phyloP scores from a whole-genome alignment of 768 basidiomycete species.

The Tulasnella sp. region DNA sequence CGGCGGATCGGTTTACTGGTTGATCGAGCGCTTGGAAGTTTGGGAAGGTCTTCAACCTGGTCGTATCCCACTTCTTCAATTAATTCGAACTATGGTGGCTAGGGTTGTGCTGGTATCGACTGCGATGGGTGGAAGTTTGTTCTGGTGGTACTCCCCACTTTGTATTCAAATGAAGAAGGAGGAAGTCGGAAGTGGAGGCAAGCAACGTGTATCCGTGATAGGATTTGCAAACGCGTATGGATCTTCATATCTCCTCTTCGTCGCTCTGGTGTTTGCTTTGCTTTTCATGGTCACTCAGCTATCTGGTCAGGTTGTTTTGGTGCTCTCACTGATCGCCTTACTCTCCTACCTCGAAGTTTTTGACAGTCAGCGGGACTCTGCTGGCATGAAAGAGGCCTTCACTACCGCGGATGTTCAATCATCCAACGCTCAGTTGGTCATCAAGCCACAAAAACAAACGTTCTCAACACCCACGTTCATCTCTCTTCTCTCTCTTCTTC shows the following conservation, averaged over 20 bases:
- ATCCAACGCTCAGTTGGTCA: constrained; percentile 26
- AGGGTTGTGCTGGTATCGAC: constrained; percentile 34
- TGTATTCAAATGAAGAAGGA: constrained; percentile 49
- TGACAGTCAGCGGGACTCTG: constrained; percentile 64
- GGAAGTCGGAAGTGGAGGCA: constrained; percentile 6
- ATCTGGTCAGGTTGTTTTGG: constrained; percentile 68
- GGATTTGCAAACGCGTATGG: constrained; percentile 89
- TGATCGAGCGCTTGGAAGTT: constrained; percentile 61
- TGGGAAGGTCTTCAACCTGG: constrained; percentile 20
- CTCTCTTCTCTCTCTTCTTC: constrained; percentile 58
- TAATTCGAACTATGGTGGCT: constrained; percentile 47
- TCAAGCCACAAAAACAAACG: constrained; percentile 22
- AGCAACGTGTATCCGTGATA: constrained; percentile 34
- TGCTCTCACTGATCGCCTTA: constrained; percentile 47
- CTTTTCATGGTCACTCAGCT: constrained; percentile 56
- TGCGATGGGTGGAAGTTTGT: constrained; percentile 36
- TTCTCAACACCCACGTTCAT: constrained; percentile 64
- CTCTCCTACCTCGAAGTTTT: constrained; percentile 68
- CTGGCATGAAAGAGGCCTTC: constrained; percentile 23
- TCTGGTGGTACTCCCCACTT: constrained; percentile 65
- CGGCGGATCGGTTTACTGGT: constrained; percentile 55
- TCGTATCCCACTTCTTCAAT: constrained; percentile 33
- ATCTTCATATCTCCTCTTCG: constrained; percentile 74
- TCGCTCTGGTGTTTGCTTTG: constrained; percentile 48
- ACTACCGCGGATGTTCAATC: constrained; percentile 44